Evolutionary conservation across 2,329 filamentous ascomycete genomes (phyloP).

Genomic region (Karstenula rhodostoma): DNA sequence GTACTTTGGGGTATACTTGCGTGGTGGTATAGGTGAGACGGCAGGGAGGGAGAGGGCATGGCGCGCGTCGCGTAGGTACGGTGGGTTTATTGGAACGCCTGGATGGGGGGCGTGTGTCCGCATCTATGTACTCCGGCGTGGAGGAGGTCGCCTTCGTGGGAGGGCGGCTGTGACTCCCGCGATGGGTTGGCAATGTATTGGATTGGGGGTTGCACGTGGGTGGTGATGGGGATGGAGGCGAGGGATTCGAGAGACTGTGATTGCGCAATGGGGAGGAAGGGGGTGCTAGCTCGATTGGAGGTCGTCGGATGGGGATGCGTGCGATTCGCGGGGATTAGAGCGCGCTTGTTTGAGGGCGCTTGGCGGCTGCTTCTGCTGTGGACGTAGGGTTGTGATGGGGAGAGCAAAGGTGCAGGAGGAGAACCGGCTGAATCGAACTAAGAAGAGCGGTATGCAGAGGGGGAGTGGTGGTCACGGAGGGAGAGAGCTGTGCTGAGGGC

Average conservation of each 20-base stretch:
- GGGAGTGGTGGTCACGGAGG: not conserved
- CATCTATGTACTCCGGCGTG: not conserved
- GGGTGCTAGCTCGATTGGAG: not conserved
- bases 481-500: not conserved
- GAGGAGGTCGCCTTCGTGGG: not conserved
- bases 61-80: conserved; percentile 1
- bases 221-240: not conserved
- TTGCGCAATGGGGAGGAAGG: conserved; percentile 5
- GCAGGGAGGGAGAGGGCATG: not conserved
- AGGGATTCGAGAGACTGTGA: not conserved
- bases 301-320: not conserved
- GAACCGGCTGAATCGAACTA: conserved; percentile 4
- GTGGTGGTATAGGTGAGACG: not conserved
- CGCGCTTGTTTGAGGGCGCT: conserved; percentile 16
- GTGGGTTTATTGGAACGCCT: conserved; percentile 1
- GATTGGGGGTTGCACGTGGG: not conserved
- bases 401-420: conserved; percentile 1
- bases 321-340: conserved; percentile 11
- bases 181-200: not conserved
- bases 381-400: not conserved
- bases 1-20: not conserved
- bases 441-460: conserved; percentile 1
- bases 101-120: not conserved
- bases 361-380: not conserved
- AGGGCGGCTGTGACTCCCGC: not conserved